Evolutionary conservation across 2,329 filamentous ascomycete species (phyloP), one percentile per base, ranked within the genome.

Genomic region (Penicillium capsulatum): DNA sequence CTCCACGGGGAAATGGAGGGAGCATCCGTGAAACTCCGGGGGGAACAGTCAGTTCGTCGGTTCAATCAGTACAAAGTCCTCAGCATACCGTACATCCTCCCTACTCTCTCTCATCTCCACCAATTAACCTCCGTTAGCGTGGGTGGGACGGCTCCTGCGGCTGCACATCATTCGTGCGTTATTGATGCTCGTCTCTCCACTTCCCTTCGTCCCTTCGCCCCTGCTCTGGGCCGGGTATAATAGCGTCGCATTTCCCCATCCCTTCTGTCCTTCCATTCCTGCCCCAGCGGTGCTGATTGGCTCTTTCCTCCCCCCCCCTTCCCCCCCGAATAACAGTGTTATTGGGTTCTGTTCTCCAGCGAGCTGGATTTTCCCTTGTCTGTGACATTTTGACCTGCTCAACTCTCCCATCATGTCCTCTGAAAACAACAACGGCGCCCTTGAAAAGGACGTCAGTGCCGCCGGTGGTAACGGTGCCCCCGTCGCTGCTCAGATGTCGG

Each of bases 401-500:
- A n/a, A n/a, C n/a, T n/a, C n/a, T n/a, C n/a, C n/a, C n/a, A 54
- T 38, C 31, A 63, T 61, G 58, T 63, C 58, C 44, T 43, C 47
- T 39, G 49, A 49, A 31, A 15, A 37, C 30, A 47, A 50, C 45
- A 52, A 59, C 45, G 34, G 36, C 30, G 37, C 38, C 13, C 33
- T 60, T 24, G 61, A 65, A 41, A 65, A 65, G 60, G 59, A 65
- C 34, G 35, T 57, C 37, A 44, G 45, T 26, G 38, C 28, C 27
- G 29, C 36, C 29, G 22, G 30, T 17, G 30, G 39, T 36, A 45
- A 38, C 11, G 41, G 32, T 19, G 28, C 40, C 22, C 30, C 50
- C 29, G 36, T 58, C 8, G 43, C 58, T 17, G 58, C 55, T 28
- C 52, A 63, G 36, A 65, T 72, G 67, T 64, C 65, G 36, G 60